These are phyloP conservation scores for Ogataea neopini DNA, from an alignment of 805 yeast genomes.

Conservation along the genomic window DNA sequence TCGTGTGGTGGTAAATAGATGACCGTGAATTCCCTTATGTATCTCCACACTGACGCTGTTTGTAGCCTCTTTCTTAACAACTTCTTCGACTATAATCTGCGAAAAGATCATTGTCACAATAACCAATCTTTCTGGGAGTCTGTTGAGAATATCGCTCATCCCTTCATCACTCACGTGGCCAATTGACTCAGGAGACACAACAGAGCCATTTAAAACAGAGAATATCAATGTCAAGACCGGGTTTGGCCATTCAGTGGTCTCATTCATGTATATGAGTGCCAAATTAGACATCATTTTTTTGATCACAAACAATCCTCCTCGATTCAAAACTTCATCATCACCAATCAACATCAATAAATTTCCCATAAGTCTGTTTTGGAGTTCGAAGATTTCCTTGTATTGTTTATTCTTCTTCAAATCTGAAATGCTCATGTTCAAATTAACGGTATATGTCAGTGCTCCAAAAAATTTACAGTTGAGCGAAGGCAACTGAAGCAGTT, in stretches of 20 bases:
- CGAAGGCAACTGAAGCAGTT: conserved; percentile 44
- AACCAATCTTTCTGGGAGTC: conserved; percentile 9
- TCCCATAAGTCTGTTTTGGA: conserved; percentile 12
- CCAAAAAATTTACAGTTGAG: conserved; percentile 71
- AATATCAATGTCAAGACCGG: conserved; percentile 38
- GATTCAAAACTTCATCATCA: conserved; percentile 17
- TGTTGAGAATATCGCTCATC: conserved; percentile 1
- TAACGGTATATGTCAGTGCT: conserved; percentile 74
- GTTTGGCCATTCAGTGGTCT: conserved; percentile 39
- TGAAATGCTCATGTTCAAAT: conserved; percentile 39
- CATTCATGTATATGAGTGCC: conserved; percentile 46
- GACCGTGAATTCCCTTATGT: conserved; percentile 40
- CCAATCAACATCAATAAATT: conserved; percentile 18
- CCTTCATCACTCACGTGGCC: not conserved
- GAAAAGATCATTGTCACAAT: conserved; percentile 36
- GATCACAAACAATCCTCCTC: conserved; percentile 44
- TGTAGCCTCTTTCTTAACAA: conserved; percentile 39
- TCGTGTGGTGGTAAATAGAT: conserved; percentile 37
- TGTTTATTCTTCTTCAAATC: conserved; percentile 8
- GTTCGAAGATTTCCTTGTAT: conserved; percentile 10
- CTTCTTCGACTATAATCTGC: conserved; percentile 54
- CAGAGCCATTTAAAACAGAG: conserved; percentile 14
- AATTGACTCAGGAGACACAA: conserved; percentile 5
- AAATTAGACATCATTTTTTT: conserved; percentile 60
- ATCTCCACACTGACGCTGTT: conserved; percentile 29